Conservation (phyloP, 2,329 filamentous ascomycete genomes). For the Periconia macrospinosa region DNA sequence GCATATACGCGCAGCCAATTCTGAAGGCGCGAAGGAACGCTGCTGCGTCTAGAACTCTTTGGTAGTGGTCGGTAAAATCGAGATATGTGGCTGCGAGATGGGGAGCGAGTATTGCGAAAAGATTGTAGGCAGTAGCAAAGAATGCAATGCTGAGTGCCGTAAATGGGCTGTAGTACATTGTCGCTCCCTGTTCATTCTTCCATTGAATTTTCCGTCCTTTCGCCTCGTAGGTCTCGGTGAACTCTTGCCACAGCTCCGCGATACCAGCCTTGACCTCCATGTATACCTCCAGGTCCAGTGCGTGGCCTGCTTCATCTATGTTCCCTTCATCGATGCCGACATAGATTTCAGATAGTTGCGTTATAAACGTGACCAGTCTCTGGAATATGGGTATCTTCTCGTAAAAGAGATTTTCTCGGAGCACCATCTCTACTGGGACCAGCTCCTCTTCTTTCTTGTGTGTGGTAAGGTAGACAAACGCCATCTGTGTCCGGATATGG, state of each 20-base stretch:
- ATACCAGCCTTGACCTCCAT: slow-evolving; percentile 12
- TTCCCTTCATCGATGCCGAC: slow-evolving; percentile 1
- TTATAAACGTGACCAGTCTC: slow-evolving; percentile 24
- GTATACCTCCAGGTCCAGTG: slow-evolving; percentile 12
- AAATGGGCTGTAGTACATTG: slow-evolving; percentile 22
- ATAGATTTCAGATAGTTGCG: slow-evolving; percentile 19
- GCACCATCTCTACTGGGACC: slow-evolving; percentile 15
- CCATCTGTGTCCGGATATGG: slow-evolving; percentile 30
- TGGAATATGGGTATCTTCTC: slow-evolving; percentile 26
- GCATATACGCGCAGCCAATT: slow-evolving; percentile 34
- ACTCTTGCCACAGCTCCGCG: slow-evolving; percentile 25
- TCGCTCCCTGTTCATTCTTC: slow-evolving; percentile 2
- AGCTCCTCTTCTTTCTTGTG: slow-evolving; percentile 1
- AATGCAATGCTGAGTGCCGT: slow-evolving; percentile 29
- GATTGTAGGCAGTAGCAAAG: slow-evolving; percentile 21
- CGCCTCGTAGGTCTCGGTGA: slow-evolving; percentile 7
- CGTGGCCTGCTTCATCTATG: not conserved
- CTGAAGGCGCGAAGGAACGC: slow-evolving; percentile 18
- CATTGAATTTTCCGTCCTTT: slow-evolving; percentile 8
- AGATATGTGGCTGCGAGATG: slow-evolving; percentile 6
- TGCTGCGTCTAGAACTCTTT: slow-evolving; percentile 24
- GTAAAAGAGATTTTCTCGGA: slow-evolving; percentile 25
- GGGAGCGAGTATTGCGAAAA: slow-evolving; percentile 18
- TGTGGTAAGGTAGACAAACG: slow-evolving; percentile 24
- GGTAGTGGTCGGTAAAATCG: slow-evolving; percentile 16